These are phyloP conservation scores for Platanthera zijinensis DNA, from an alignment of 106 monocot genomes.

Conservation along the genomic window DNA sequence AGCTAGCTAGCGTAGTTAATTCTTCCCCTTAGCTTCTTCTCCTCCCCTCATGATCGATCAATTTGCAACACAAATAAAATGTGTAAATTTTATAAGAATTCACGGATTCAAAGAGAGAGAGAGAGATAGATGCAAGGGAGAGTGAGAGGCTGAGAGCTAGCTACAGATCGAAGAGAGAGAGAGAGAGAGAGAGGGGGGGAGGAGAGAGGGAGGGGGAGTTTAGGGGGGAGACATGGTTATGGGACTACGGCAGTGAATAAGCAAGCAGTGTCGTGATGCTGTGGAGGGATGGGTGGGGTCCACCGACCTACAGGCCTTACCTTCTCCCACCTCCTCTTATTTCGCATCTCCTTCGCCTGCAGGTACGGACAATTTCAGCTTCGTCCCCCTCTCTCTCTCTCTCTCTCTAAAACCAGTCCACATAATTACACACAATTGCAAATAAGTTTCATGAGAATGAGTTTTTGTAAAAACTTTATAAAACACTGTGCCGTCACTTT, in stretches of 20 bases:
- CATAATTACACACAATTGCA: no score
- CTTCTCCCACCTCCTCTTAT: constrained; percentile 12
- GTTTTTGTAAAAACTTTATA: no score
- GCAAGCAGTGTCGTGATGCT: constrained; percentile 45
- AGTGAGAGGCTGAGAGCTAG: constrained; percentile 1
- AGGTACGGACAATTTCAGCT: constrained; percentile 15
- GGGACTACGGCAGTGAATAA: background rate
- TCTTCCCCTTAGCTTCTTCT: background rate
- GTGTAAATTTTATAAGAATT: constrained; percentile 2
- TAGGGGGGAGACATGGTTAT: background rate
- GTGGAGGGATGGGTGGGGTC: constrained; percentile 30
- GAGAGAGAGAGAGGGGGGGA: constrained; percentile 12
- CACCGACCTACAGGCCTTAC: constrained; percentile 39
- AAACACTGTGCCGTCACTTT: no score
- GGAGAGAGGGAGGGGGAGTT: background rate
- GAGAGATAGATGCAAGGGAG: background rate
- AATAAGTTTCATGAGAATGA: no score
- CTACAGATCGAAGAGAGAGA: constrained; percentile 9
- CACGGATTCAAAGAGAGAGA: background rate
- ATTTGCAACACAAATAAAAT: background rate
- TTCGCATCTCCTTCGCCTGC: constrained; percentile 6
- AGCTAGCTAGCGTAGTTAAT: no score
- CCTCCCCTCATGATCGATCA: background rate
- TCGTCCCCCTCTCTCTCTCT: background rate
- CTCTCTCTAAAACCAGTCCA: background rate